Evolutionary conservation across 1,284 basidiomycete species (phyloP).

Genomic region (Moesziomyces sp.): DNA sequence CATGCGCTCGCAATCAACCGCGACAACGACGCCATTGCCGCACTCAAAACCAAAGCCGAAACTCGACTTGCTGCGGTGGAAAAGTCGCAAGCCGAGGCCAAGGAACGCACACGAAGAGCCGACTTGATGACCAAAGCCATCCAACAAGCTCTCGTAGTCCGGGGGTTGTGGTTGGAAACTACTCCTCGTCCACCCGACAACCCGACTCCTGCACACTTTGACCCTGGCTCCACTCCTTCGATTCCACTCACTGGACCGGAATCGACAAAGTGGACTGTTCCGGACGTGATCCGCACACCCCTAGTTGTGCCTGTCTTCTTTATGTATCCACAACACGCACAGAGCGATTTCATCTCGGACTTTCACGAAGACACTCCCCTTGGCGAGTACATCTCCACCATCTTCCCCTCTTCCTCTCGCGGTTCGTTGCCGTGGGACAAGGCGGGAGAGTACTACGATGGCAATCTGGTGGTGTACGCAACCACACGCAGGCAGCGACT

Average conservation of each 20-base stretch:
- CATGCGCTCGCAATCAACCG: constrained; percentile 38
- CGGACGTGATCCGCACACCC: constrained; percentile 71
- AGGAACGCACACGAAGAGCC: constrained; percentile 71
- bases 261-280: constrained; percentile 46
- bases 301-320: constrained; percentile 89
- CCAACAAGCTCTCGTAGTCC: constrained; percentile 74
- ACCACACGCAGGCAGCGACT: constrained; percentile 80
- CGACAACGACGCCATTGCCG: constrained; percentile 43
- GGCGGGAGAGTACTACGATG: constrained; percentile 77
- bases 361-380: constrained; percentile 89
- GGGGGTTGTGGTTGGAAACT: constrained; percentile 61
- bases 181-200: constrained; percentile 72
- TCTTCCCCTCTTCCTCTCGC: constrained; percentile 78
- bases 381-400: constrained; percentile 78
- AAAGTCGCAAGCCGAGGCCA: constrained; percentile 72
- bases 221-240: constrained; percentile 65
- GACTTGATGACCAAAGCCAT: constrained; percentile 72
- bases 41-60: constrained; percentile 43
- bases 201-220: constrained; percentile 71
- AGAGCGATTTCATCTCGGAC: constrained; percentile 85
- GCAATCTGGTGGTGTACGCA: constrained; percentile 82
- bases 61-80: constrained; percentile 67
- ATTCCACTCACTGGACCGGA: constrained; percentile 41
- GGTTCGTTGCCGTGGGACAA: constrained; percentile 81
- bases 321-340: constrained; percentile 88